Conservation (phyloP, 345 rosid genomes). For the Camelina laxa region DNA sequence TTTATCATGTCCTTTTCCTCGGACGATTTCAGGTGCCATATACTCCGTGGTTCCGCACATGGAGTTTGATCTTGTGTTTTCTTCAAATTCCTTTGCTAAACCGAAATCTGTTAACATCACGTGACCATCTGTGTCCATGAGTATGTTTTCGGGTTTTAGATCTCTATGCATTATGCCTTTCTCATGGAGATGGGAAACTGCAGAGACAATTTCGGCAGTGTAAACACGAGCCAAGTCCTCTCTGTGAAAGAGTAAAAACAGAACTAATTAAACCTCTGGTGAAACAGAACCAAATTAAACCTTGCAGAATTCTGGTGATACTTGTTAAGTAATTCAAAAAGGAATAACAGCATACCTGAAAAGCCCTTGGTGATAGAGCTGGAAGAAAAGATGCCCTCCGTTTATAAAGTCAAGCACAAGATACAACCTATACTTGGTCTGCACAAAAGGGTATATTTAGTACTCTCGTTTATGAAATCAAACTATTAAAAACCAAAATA, state of each 20-base stretch:
- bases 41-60: constrained; percentile 94
- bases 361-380: constrained; percentile 90
- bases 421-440: constrained; percentile 36
- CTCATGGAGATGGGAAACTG: constrained; percentile 88
- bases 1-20: constrained; percentile 90
- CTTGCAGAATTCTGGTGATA: background rate
- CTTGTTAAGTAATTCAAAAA: background rate
- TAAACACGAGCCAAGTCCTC: constrained; percentile 93
- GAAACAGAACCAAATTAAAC: constrained; percentile 1
- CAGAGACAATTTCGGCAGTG: constrained; percentile 90
- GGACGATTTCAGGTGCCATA: constrained; percentile 91
- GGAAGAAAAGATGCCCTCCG: constrained; percentile 94
- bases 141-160: constrained; percentile 95
- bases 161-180: constrained; percentile 98
- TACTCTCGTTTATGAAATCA: background rate
- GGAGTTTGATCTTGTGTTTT: constrained; percentile 87
- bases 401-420: constrained; percentile 88
- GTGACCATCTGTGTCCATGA: constrained; percentile 87
- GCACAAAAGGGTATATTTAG: background rate
- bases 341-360: constrained; percentile 59
- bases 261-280: constrained; percentile 24
- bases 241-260: constrained; percentile 44
- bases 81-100: constrained; percentile 83
- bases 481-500: background rate
- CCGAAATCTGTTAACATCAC: constrained; percentile 96